These are phyloP conservation scores for Phytophthora chlamydospora DNA, from an alignment of 352 stramenopile genomes.

Conservation along the genomic window DNA sequence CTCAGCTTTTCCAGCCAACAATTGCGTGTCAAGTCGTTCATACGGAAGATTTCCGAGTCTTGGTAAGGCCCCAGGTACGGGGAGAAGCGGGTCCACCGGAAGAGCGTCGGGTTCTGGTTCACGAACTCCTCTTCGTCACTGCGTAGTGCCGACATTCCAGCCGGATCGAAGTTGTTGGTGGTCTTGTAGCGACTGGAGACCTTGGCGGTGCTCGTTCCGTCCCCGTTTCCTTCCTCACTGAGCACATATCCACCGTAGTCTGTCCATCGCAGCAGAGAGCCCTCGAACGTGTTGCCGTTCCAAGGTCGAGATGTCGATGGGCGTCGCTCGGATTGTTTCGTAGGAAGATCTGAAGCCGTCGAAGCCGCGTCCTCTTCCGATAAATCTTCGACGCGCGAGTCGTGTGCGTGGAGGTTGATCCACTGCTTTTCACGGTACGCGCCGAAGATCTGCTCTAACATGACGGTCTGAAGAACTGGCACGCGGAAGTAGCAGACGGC, in stretches of 20 bases:
- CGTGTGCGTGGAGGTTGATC: conserved; percentile 41
- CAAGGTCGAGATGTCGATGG: conserved; percentile 51
- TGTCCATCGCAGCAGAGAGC: conserved; percentile 61
- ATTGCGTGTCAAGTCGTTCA: conserved; percentile 43
- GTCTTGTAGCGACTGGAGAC: conserved; percentile 31
- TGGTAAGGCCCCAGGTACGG: conserved; percentile 61
- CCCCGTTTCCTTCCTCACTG: conserved; percentile 38
- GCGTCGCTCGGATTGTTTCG: conserved; percentile 26
- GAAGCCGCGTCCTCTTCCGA: conserved; percentile 4
- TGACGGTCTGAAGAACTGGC: conserved; percentile 52
- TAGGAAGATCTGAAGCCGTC: not conserved
- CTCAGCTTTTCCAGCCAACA: conserved; percentile 63
- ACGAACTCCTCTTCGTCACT: conserved; percentile 56
- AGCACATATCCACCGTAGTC: conserved; percentile 59
- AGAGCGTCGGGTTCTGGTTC: conserved; percentile 61
- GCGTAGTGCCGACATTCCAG: conserved; percentile 28
- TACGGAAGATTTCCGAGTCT: conserved; percentile 65
- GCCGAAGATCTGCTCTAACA: conserved; percentile 60
- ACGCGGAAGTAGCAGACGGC: conserved; percentile 77
- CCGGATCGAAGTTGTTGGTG: conserved; percentile 21
- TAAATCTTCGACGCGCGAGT: conserved; percentile 36
- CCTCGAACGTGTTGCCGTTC: conserved; percentile 60
- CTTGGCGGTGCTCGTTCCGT: conserved; percentile 32
- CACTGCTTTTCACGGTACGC: conserved; percentile 62
- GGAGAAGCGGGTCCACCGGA: conserved; percentile 60